These are phyloP conservation scores for Arthonia radiata DNA, from an alignment of 495 filamentous ascomycete species.

Conservation along the genomic window DNA sequence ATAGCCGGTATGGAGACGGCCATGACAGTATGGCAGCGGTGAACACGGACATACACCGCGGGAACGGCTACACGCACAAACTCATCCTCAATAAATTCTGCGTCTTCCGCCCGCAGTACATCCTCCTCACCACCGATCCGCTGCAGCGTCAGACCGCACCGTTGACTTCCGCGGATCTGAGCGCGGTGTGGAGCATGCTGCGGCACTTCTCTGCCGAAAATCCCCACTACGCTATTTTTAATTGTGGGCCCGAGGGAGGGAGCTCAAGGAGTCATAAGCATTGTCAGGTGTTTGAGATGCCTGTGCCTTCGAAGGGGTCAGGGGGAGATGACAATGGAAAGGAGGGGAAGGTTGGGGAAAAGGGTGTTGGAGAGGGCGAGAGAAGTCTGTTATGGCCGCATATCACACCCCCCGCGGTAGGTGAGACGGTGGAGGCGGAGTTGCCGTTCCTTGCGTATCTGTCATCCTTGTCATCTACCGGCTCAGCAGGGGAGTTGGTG, in stretches of 20 bases:
- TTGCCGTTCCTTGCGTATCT: background rate
- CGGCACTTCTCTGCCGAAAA: background rate
- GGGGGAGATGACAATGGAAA: background rate
- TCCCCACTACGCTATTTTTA: conserved; percentile 12
- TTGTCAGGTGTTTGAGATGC: conserved; percentile 11
- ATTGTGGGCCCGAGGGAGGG: conserved; percentile 15
- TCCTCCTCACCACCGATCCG: conserved; percentile 17
- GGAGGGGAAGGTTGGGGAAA: background rate
- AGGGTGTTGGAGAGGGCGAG: no score
- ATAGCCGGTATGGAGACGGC: no score
- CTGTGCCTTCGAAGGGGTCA: no score
- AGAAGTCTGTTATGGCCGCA: no score
- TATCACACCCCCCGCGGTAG: no score
- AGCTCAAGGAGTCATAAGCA: conserved; percentile 21
- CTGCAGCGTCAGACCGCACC: conserved; percentile 13
- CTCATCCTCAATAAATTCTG: conserved; percentile 19
- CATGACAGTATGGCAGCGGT: no score
- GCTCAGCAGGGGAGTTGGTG: conserved; percentile 2
- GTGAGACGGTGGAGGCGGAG: background rate
- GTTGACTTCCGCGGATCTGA: conserved; percentile 1
- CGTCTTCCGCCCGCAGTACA: conserved; percentile 15
- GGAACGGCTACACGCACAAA: conserved; percentile 10
- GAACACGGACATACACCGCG: no score
- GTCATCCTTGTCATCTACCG: conserved; percentile 7
- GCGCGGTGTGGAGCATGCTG: background rate